Conservation (phyloP, 495 filamentous ascomycete species). For the Podospora anserina region DNA sequence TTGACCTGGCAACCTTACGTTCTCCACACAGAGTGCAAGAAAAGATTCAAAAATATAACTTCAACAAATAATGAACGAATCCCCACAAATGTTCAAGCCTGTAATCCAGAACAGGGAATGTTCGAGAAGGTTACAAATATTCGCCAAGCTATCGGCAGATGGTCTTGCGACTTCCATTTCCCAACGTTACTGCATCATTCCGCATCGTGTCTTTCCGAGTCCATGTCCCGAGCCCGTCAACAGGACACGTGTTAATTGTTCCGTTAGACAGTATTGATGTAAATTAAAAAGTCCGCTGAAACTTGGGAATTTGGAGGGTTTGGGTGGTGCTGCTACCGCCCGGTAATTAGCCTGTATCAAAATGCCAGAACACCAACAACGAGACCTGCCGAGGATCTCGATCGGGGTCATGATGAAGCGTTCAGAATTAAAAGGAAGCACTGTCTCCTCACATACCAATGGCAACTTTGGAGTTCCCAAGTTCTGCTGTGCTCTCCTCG, state of each 20-base stretch:
- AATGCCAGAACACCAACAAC: not conserved
- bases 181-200: not conserved
- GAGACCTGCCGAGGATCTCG: not conserved
- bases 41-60: too few species aligned
- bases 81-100: too few species aligned
- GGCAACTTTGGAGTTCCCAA: not conserved
- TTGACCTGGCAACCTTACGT: too few species aligned
- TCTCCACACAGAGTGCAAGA: too few species aligned
- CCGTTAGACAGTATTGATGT: not conserved
- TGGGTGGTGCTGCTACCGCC: not conserved
- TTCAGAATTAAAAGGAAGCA: not conserved
- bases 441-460: not conserved
- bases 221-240: not conserved
- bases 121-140: not conserved
- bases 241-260: conserved; percentile 15
- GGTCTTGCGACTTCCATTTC: not conserved
- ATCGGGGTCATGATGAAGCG: not conserved
- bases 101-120: not conserved
- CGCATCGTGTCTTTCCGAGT: not conserved
- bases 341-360: conserved; percentile 23
- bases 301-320: not conserved
- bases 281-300: conserved; percentile 7
- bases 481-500: not conserved
- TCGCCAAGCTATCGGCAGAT: not conserved
- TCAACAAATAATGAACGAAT: too few species aligned